Conservation (phyloP, 306 rosid genomes). For the Rosa rugosa region DNA sequence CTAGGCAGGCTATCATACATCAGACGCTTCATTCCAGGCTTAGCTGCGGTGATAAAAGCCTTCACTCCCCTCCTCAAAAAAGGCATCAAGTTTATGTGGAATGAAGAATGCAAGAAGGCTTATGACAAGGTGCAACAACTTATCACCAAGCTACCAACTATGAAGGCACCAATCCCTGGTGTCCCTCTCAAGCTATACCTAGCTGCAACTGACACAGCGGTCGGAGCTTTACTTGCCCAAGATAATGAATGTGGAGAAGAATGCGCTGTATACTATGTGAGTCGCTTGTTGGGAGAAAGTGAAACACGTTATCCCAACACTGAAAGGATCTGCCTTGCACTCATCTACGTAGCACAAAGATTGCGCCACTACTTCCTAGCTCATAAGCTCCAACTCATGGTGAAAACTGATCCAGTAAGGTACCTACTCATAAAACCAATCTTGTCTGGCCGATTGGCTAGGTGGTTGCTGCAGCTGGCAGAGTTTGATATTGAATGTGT, state of each 20-base stretch:
- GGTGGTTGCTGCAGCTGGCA: not conserved
- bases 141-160: not conserved
- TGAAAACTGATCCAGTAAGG: not conserved
- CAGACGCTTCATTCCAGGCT: no score
- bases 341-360: not conserved
- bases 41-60: no score
- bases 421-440: not conserved
- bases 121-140: not conserved
- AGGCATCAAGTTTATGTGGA: no score
- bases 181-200: not conserved
- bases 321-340: not conserved
- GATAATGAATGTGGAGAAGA: not conserved
- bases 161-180: not conserved
- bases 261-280: not conserved
- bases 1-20: no score
- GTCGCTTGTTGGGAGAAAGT: not conserved
- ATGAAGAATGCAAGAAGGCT: not conserved
- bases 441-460: not conserved
- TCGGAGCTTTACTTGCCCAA: not conserved
- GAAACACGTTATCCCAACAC: not conserved
- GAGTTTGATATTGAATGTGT: no score
- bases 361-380: not conserved
- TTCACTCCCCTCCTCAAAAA: no score
- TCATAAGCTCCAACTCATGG: not conserved
- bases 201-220: not conserved